phyloP scores from a whole-genome alignment of 1,139 yeast species.

The Casaregolazyma suthepensis region DNA sequence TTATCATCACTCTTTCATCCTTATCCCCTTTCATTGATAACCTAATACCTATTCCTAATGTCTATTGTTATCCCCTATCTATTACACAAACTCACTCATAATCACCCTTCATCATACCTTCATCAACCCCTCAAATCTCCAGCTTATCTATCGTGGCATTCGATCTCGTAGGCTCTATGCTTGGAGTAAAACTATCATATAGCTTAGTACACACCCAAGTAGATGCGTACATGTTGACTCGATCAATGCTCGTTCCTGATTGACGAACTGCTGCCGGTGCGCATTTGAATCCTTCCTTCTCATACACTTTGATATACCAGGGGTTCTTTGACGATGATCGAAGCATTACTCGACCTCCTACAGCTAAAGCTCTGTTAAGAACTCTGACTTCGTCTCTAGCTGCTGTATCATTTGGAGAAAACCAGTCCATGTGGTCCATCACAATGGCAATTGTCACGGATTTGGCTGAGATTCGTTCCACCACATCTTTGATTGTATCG shows the following conservation, averaged over 20 bases:
- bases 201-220: conserved; percentile 73
- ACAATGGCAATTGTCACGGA: conserved; percentile 71
- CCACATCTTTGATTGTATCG: conserved; percentile 70
- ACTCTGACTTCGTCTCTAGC: conserved; percentile 64
- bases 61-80: neutral
- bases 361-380: conserved; percentile 53
- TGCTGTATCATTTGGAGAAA: conserved; percentile 53
- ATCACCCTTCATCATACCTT: too few relatives aligned
- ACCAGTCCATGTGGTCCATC: conserved; percentile 93
- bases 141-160: conserved; percentile 8
- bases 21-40: too few relatives aligned
- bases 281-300: conserved; percentile 59
- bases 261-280: conserved; percentile 63
- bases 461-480: conserved; percentile 54
- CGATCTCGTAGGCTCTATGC: neutral
- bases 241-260: conserved; percentile 60
- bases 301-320: conserved; percentile 70
- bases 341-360: conserved; percentile 68
- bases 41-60: too few relatives aligned
- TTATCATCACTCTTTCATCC: too few relatives aligned
- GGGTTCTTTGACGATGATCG: conserved; percentile 71
- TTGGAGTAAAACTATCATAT: conserved; percentile 6
- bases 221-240: conserved; percentile 83
- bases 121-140: neutral
- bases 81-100: neutral